Conservation (phyloP, 2,329 filamentous ascomycete genomes). For the Amauroascus verrucosus region DNA sequence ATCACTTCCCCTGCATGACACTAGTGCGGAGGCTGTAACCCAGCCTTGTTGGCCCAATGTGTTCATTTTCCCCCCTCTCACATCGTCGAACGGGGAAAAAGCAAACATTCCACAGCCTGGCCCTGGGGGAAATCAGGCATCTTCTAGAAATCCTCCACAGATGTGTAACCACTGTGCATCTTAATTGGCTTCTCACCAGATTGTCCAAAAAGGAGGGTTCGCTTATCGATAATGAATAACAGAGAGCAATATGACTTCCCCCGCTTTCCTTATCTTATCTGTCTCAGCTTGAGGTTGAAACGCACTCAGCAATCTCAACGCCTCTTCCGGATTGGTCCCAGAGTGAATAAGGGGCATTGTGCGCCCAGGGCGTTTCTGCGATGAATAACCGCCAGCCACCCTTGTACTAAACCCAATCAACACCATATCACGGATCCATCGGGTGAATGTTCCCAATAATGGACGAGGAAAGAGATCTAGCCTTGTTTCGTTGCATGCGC, state of each 20-base stretch:
- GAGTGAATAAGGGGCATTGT: neutral
- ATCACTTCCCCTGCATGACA: neutral
- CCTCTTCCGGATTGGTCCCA: neutral
- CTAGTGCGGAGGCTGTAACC: conserved; percentile 8
- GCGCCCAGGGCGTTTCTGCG: neutral
- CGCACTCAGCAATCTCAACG: neutral
- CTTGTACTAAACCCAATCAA: neutral
- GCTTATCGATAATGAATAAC: neutral
- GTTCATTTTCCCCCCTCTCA: neutral
- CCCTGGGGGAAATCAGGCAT: neutral
- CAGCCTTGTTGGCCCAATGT: conserved; percentile 9
- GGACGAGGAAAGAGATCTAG: too few species aligned
- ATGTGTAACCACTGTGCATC: too few species aligned
- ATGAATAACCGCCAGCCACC: neutral
- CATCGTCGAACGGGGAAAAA: conserved; percentile 1
- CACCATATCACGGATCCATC: neutral
- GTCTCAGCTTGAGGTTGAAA: conserved; percentile 6
- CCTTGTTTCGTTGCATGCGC: neutral
- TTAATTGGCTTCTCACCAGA: neutral
- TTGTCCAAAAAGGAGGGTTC: too few species aligned
- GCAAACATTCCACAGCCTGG: conserved; percentile 6
- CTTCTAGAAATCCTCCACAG: conserved; percentile 6
- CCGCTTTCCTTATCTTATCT: conserved; percentile 2
- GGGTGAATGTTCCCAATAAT: neutral
- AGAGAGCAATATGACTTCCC: neutral